A percentile compares a stretch with the other conserved stretches of the same genome.
phyloP scores from a whole-genome alignment of 2,329 filamentous ascomycete genomes.

The Cryphonectria carpinicola region DNA sequence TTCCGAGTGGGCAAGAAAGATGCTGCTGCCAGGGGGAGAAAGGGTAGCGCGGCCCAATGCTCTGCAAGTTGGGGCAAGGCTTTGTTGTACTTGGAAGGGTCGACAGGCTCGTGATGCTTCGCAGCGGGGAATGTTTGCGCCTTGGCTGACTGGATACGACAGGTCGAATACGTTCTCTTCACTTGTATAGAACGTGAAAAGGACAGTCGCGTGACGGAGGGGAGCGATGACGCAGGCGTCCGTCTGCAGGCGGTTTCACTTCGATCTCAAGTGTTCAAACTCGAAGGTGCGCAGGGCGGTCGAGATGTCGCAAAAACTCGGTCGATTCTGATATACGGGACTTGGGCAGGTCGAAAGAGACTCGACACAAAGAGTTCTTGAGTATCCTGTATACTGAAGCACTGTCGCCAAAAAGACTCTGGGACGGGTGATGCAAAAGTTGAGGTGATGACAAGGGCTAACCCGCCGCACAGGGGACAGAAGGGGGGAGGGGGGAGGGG shows the following conservation, averaged over 20 bases:
- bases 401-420: slow-evolving; percentile 6
- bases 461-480: not conserved
- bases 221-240: not conserved
- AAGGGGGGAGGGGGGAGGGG: no score
- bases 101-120: slow-evolving; percentile 4
- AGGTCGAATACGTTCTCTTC: not conserved
- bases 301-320: not conserved
- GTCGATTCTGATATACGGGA: slow-evolving; percentile 7
- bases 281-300: not conserved
- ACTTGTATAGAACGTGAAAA: not conserved
- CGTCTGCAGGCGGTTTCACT: slow-evolving; percentile 1
- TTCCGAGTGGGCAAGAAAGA: not conserved
- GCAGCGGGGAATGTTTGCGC: not conserved
- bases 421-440: slow-evolving; percentile 6
- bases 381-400: not conserved
- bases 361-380: not conserved
- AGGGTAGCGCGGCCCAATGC: not conserved
- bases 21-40: not conserved
- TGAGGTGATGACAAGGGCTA: no score
- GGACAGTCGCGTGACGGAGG: not conserved
- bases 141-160: not conserved
- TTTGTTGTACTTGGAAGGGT: slow-evolving; percentile 6
- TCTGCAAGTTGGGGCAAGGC: slow-evolving; percentile 1
- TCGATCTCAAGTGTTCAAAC: not conserved
- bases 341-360: not conserved